Base-by-base conservation (phyloP, 2,329 filamentous ascomycete species). In the Ceratocystis diversiconidia region DNA sequence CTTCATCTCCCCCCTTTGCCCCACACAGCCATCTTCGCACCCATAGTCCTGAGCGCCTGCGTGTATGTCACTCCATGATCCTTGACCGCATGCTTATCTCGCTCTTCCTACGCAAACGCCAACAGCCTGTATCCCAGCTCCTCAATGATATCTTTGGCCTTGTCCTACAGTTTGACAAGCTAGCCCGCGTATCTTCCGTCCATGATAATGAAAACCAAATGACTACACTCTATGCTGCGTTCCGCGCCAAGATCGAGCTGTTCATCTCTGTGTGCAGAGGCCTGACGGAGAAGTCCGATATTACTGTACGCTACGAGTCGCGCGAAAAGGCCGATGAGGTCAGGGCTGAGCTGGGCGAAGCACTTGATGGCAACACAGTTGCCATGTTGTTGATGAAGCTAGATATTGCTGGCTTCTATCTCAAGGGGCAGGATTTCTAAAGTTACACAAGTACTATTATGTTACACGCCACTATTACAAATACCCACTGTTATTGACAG, bases 41-140 rank as follows among this genome's bases (percentile, higher is more conserved):
- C 78, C 82, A 72, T 69, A 87, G 89, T 15, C 81, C 92, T 0
- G 84, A 86, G 48, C 79, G 82, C 52, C 75, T 95, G 12, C 80
- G 86, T 25, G 80, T 84, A 55, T 82, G 85, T 28, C 90, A 95
- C 70, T 86, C 91, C 68, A 78, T 82, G 43, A 82, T 86, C 6
- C 79, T 96, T 1, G 87, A 95, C 72, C 80, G 84, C 62, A 90
- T 95, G 60, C 82, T 92, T 76, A 83, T 85, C 68, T 83, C 84
- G 0, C 76, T 94, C 0, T 80, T 96, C 15, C 76, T 95, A 2
- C 82, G 88, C 67, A 89, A 88, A 71, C 80, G 88, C 44, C 90
- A 95, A 73, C 79, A 84, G 67, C 86, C 89, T 1, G 83, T 91
- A 0, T 78, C 91, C 69, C 82, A 81, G 48, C 76, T 95, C 0